phyloP scores from a whole-genome alignment of 495 filamentous ascomycete species.

The Beverwykella pulmonaria region DNA sequence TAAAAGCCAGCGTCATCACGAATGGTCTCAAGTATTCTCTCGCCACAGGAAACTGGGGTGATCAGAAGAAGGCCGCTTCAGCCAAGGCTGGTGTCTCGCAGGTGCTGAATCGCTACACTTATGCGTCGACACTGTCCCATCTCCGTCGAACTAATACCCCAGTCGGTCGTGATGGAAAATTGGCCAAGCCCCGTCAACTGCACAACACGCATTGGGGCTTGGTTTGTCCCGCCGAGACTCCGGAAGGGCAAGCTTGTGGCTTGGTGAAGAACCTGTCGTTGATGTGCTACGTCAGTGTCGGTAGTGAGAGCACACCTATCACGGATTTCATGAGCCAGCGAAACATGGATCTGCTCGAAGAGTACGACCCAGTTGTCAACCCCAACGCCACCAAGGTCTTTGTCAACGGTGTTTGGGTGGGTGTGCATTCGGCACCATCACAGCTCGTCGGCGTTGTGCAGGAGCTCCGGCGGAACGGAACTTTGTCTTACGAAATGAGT shows the following conservation, averaged over 20 bases:
- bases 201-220: conserved; percentile 99
- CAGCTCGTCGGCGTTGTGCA: conserved; percentile 77
- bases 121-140: conserved; percentile 94
- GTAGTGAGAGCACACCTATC: conserved; percentile 84
- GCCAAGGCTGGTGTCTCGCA: conserved; percentile 97
- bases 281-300: conserved; percentile 97
- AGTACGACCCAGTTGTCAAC: conserved; percentile 85
- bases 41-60: conserved; percentile 99
- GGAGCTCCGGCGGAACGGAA: conserved; percentile 71
- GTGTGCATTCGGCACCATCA: conserved; percentile 80
- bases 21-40: conserved; percentile 95
- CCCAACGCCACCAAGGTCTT: conserved; percentile 97
- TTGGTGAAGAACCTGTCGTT: conserved; percentile 97
- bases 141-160: conserved; percentile 95
- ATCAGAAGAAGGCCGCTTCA: conserved; percentile 95
- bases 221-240: conserved; percentile 96
- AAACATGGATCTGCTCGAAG: conserved; percentile 94
- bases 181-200: conserved; percentile 95
- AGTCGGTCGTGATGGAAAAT: conserved; percentile 95
- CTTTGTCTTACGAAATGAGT: conserved; percentile 86
- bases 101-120: conserved; percentile 97
- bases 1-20: conserved; percentile 87
- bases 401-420: conserved; percentile 97
- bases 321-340: conserved; percentile 91
- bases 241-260: conserved; percentile 97